These are phyloP conservation scores for Salix dunnii DNA, from an alignment of 345 rosid genomes.

Conservation along the genomic window DNA sequence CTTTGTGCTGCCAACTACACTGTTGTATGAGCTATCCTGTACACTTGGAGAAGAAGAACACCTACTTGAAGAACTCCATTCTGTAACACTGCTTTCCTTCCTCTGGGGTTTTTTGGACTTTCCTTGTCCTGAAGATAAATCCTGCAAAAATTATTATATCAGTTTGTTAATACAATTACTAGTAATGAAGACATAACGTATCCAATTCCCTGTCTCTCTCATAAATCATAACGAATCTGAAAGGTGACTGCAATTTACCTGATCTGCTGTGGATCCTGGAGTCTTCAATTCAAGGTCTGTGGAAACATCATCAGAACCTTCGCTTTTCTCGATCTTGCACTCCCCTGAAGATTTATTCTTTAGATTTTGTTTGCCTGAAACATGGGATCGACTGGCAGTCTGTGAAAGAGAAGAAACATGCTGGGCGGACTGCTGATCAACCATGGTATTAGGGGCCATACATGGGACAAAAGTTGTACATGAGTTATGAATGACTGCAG, in stretches of 20 bases:
- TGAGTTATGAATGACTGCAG: conserved; percentile 59
- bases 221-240: neutral
- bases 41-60: conserved; percentile 67
- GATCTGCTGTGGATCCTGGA: conserved; percentile 69
- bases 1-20: conserved; percentile 51
- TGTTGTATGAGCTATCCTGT: conserved; percentile 73
- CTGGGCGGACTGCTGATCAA: conserved; percentile 57
- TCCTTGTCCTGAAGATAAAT: conserved; percentile 41
- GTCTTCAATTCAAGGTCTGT: conserved; percentile 87
- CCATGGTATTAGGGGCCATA: conserved; percentile 48
- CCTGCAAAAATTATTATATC: conserved; percentile 38
- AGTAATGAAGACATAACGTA: neutral
- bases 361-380: conserved; percentile 44
- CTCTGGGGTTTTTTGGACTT: conserved; percentile 41
- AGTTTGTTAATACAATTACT: neutral
- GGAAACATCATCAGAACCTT: conserved; percentile 60
- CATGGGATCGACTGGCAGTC: conserved; percentile 33
- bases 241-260: conserved; percentile 40
- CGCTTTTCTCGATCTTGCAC: conserved; percentile 49
- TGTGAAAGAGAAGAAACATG: conserved; percentile 40
- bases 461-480: conserved; percentile 68
- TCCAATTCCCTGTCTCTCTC: neutral
- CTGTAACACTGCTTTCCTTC: conserved; percentile 40
- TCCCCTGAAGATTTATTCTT: conserved; percentile 53
- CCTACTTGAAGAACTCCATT: conserved; percentile 59